phyloP scores from a whole-genome alignment of 805 yeast genomes.

The Kodamaea restingae region DNA sequence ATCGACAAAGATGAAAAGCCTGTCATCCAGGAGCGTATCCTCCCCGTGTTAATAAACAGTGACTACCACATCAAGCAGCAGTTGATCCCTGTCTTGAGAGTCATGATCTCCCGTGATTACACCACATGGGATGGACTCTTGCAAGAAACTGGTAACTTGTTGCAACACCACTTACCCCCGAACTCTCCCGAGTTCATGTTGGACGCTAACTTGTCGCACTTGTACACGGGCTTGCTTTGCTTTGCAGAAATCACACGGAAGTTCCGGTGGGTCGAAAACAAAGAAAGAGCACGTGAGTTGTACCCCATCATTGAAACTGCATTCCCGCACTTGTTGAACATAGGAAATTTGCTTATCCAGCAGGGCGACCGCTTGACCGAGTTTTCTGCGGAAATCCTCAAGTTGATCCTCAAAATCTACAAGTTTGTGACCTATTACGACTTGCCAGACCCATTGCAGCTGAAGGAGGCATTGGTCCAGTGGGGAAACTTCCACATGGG shows the following conservation, averaged over 20 bases:
- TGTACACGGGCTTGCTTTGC: slow-evolving; percentile 67
- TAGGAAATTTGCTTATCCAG: slow-evolving; percentile 54
- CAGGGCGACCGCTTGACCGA: slow-evolving; percentile 24
- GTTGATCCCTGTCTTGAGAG: slow-evolving; percentile 15
- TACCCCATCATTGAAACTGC: slow-evolving; percentile 48
- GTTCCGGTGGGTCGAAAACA: slow-evolving; percentile 68
- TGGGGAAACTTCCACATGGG: slow-evolving; percentile 80
- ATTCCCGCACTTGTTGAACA: slow-evolving; percentile 62
- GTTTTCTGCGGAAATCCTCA: slow-evolving; percentile 64
- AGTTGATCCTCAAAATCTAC: slow-evolving; percentile 67
- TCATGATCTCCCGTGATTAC: slow-evolving; percentile 31
- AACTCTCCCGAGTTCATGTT: slow-evolving; percentile 8
- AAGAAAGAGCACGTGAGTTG: slow-evolving; percentile 25
- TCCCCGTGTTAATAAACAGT: slow-evolving; percentile 47
- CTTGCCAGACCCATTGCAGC: slow-evolving; percentile 60
- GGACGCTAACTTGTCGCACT: slow-evolving; percentile 16
- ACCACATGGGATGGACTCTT: slow-evolving; percentile 37
- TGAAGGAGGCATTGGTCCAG: slow-evolving; percentile 43
- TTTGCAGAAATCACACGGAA: slow-evolving; percentile 65
- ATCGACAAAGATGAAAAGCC: slow-evolving; percentile 74
- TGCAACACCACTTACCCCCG: slow-evolving; percentile 18
- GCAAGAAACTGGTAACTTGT: slow-evolving; percentile 27
- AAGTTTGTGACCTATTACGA: slow-evolving; percentile 74
- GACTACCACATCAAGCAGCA: slow-evolving; percentile 32
- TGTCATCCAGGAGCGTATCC: slow-evolving; percentile 61